These are phyloP conservation scores for Oleoguttula mirabilis DNA, from an alignment of 495 filamentous ascomycete genomes.

Conservation along the genomic window DNA sequence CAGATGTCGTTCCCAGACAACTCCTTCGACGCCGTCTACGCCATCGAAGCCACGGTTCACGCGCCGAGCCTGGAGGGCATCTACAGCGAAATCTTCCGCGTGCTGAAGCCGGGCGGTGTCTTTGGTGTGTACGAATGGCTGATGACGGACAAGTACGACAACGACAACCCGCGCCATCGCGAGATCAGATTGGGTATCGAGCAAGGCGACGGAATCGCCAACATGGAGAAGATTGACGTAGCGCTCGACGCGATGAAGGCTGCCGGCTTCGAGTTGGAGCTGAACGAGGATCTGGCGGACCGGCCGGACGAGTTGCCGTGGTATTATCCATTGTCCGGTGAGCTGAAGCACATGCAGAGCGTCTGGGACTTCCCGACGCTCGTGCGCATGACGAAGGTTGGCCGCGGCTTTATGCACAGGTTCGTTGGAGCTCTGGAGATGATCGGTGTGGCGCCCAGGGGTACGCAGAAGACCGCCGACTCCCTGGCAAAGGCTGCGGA, in stretches of 20 bases:
- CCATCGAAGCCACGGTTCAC: conserved; percentile 95
- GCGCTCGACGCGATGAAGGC: conserved; percentile 75
- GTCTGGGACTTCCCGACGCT: conserved; percentile 74
- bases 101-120: conserved; percentile 88
- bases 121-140: conserved; percentile 99
- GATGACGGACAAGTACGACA: conserved; percentile 95
- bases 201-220: conserved; percentile 92
- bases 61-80: conserved; percentile 90
- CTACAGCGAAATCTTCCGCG: conserved; percentile 86
- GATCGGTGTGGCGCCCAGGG: conserved; percentile 61
- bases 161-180: conserved; percentile 74
- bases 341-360: conserved; percentile 69
- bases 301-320: conserved; percentile 69
- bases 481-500: conserved; percentile 74
- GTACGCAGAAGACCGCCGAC: conserved; percentile 93
- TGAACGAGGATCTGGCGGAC: conserved; percentile 83
- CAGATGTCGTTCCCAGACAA: conserved; percentile 96
- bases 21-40: conserved; percentile 90
- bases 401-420: conserved; percentile 61
- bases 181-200: conserved; percentile 91
- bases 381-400: conserved; percentile 80
- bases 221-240: conserved; percentile 89
- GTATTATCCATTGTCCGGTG: conserved; percentile 87
- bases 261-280: conserved; percentile 74
- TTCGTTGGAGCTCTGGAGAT: conserved; percentile 70